Percentiles rank a stretch among this genome's conserved stretches.
These are phyloP conservation scores for Claviceps sp. DNA, from an alignment of 2,329 filamentous ascomycete genomes.

Conservation along the genomic window DNA sequence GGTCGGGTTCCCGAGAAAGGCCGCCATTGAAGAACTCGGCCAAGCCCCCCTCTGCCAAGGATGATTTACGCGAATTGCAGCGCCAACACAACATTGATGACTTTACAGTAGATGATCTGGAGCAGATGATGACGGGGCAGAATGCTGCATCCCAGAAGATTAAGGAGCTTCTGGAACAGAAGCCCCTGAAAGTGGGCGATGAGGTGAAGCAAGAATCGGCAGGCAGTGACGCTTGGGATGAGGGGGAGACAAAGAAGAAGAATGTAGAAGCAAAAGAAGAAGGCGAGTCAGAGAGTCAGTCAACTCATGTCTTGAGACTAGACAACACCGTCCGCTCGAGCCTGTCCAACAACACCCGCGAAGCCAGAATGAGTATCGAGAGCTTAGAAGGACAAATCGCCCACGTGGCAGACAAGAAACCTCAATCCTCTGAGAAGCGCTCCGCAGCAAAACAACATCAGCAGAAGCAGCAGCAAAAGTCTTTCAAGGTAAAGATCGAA, in stretches of 20 bases:
- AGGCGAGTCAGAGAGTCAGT: slow-evolving; percentile 23
- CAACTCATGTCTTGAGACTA: slow-evolving; percentile 35
- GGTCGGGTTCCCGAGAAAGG: slow-evolving; percentile 29
- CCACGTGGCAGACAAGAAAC: slow-evolving; percentile 19
- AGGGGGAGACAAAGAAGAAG: slow-evolving; percentile 7
- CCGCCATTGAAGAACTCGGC: slow-evolving; percentile 39
- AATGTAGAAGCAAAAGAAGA: background rate
- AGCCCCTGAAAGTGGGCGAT: slow-evolving; percentile 11
- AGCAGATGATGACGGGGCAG: slow-evolving; percentile 32
- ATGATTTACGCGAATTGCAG: slow-evolving; percentile 41
- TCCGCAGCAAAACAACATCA: background rate
- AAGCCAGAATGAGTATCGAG: slow-evolving; percentile 44
- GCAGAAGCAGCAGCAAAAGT: background rate
- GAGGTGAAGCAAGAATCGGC: background rate
- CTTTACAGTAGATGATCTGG: slow-evolving; percentile 45
- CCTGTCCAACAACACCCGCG: slow-evolving; percentile 37
- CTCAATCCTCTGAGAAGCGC: background rate
- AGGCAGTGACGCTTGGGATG: background rate
- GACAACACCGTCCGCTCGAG: slow-evolving; percentile 37
- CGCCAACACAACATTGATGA: slow-evolving; percentile 42
- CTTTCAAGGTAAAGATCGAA: background rate
- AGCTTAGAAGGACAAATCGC: slow-evolving; percentile 39
- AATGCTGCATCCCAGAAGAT: slow-evolving; percentile 16
- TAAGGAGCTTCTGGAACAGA: slow-evolving; percentile 13
- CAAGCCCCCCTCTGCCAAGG: slow-evolving; percentile 38